Evolutionary conservation across 768 basidiomycete genomes (phyloP), one percentile per base, ranked within the genome.

Genomic region (Galerina sulciceps): DNA sequence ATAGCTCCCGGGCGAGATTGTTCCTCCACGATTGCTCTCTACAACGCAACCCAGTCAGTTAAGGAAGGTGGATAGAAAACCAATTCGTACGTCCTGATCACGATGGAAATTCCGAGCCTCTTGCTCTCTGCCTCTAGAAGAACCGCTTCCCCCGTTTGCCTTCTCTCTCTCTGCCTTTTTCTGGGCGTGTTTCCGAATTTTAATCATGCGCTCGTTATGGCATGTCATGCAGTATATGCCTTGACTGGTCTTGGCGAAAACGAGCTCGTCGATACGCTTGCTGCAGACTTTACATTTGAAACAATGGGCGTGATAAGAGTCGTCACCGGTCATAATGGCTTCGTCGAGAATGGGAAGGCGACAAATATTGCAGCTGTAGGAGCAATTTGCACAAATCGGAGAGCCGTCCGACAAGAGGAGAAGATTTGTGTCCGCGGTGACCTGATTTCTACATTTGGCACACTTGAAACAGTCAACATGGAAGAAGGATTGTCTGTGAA

Each of bases 211-310:
- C 59, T 98, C 94, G 74, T 94, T 98, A 70, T 99, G 97, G 68
- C 97, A 99, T 48, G 88, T 85, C 97, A 96, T 99, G 72, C 97
- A 99, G 71, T 99, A 99, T 56, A 99, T 98, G 53, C 97, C 97
- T 68, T 97, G 93, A 59, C 88, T 93, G 0, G 97, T 99, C 80
- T 99, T 99, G 58, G 97, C 97, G 63, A 98, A 99, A 56, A 99
- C 94, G 52, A 99, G 86, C 72, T 99, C 97, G 75, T 99, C 96
- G 62, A 99, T 99, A 57, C 94, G 85, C 70, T 91, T 90, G 72
- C 86, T 87, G 79, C 97, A 99, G 51, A 94, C 90, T 68, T 93
- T 90, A 79, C 97, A 99, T 65, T 96, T 96, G 81, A 99, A 99
- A 77, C 97, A 99, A 63, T 95, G 91, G 5, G 97, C 96, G 71